Base-by-base conservation (phyloP, 768 basidiomycete genomes). In the Auricularia heimuer region DNA sequence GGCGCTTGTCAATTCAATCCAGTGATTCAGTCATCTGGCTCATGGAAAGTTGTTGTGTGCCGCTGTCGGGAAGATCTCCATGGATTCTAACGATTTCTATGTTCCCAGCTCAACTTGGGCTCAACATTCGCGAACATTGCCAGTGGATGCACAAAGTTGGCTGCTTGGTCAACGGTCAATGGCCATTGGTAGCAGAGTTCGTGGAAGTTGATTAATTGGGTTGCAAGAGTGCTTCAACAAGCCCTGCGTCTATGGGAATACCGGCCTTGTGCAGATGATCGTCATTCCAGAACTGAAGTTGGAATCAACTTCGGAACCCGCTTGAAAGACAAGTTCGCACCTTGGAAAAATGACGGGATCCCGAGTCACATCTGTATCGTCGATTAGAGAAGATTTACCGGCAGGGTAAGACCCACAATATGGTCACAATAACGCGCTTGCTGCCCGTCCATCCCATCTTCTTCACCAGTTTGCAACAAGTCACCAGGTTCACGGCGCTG, bases 401-500 rank as follows among this genome's bases (percentile, higher is more conserved):
- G 61, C 34, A 29, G 12, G 2, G 42, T 16, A 18, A 21, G 36
- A 66, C 62, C 75, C 71, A 97, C 89, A 98, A 69, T 62, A 98
- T 85, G 0, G 96, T 99, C 33, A 93, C 92, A 29, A 98, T 75
- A 7, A 79, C 83, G 18, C 56, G 56, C 71, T 89, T 82, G 3
- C 90, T 87, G 4, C 81, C 80, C 35, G 78, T 77, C 86, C 86
- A 89, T 12, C 83, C 82, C 79, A 85, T 80, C 71, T 83, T 83
- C 69, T 85, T 86, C 2, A 83, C 86, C 16, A 95, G 78, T 70
- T 89, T 88, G 58, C 97, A 82, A 69, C 91, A 93, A 1, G 96
- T 91, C n/a, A 97, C 84, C 45, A 99, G 81, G 72, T 98, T 99
- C 73, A 94, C 95, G 0, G 97, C 96, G 70, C 92, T 95, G 66